A percentile compares a stretch with the other conserved stretches of the same genome.
Conservation (phyloP, 345 rosid species). For the Eucalyptus pumila region DNA sequence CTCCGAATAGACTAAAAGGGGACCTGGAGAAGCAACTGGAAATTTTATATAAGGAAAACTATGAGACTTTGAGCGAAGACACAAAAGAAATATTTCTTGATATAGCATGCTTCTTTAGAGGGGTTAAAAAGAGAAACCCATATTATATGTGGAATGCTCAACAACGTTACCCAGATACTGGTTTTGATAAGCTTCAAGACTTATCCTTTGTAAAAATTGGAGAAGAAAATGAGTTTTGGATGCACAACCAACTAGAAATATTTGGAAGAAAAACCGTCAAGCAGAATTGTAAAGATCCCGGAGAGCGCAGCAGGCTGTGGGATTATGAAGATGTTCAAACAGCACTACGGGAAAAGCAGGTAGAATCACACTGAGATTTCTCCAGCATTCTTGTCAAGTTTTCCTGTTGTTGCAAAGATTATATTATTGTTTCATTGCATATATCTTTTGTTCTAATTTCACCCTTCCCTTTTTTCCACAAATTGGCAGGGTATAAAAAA, state of each 20-base stretch:
- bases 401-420: no score
- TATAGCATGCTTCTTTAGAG: not conserved
- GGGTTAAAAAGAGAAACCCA: not conserved
- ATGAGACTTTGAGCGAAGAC: accelerated
- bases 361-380: no score
- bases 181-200: no score
- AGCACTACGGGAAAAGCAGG: not conserved
- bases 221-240: not conserved
- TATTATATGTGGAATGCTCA: not conserved
- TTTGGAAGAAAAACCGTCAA: not conserved
- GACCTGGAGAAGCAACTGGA: no score
- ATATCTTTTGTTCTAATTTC: no score
- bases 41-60: no score
- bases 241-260: not conserved
- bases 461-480: no score
- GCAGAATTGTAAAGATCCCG: accelerated
- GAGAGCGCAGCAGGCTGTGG: not conserved
- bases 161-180: no score
- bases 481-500: no score
- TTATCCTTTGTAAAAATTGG: not conserved
- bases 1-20: no score
- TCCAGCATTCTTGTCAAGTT: no score
- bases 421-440: no score
- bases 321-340: not conserved
- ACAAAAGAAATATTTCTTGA: not conserved